A percentile compares a stretch with the other conserved stretches of the same genome.
Evolutionary conservation across 768 basidiomycete genomes (phyloP).

Genomic region (Phaeolepiota aurea): DNA sequence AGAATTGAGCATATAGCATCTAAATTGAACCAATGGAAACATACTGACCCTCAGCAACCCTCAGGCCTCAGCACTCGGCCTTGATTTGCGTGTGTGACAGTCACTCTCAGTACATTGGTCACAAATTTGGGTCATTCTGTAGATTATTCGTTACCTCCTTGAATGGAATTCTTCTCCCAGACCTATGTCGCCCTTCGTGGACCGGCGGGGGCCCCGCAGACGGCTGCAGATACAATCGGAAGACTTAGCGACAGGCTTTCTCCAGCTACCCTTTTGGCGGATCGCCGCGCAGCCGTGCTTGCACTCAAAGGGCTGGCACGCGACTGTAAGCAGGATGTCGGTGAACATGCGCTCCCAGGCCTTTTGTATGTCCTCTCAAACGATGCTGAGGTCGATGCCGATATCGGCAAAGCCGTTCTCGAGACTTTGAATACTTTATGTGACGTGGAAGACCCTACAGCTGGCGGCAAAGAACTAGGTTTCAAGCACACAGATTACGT

Average conservation of each 20-base stretch:
- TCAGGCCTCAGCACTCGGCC: no score
- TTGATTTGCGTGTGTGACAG: no score
- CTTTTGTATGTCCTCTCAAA: slow-evolving; percentile 77
- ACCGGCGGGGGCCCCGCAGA: slow-evolving; percentile 77
- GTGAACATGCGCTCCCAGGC: slow-evolving; percentile 65
- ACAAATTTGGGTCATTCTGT: not conserved
- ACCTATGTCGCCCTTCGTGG: slow-evolving; percentile 82
- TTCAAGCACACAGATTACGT: slow-evolving; percentile 79
- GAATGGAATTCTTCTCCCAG: slow-evolving; percentile 81
- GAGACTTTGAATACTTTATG: slow-evolving; percentile 86
- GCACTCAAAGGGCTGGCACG: slow-evolving; percentile 87
- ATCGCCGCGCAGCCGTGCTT: slow-evolving; percentile 89
- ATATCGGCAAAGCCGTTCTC: slow-evolving; percentile 86
- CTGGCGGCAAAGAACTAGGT: slow-evolving; percentile 57
- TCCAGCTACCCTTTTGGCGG: slow-evolving; percentile 83
- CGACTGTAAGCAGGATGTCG: slow-evolving; percentile 88
- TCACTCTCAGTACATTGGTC: no score
- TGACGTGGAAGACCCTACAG: slow-evolving; percentile 55
- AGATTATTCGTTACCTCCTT: not conserved
- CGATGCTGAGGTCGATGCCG: slow-evolving; percentile 85
- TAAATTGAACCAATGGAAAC: not conserved
- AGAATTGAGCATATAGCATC: no score
- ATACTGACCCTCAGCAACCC: no score
- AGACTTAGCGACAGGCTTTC: slow-evolving; percentile 86
- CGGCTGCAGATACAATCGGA: slow-evolving; percentile 76